Evolutionary conservation across 2,329 filamentous ascomycete genomes (phyloP).

Genomic region (Incumbomyces delicatus): DNA sequence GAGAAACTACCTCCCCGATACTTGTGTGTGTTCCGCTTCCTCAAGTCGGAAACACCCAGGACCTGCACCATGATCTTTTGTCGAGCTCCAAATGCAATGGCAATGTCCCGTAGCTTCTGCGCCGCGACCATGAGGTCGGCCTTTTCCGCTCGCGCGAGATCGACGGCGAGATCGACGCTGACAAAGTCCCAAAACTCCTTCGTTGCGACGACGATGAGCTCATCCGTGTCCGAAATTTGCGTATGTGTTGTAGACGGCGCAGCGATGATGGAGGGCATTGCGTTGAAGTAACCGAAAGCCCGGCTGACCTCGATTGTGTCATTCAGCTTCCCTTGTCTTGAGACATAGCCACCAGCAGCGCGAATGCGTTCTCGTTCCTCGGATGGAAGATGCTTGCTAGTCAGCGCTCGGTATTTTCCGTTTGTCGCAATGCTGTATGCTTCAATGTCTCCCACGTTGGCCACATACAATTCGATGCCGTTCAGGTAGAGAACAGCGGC

Average conservation of each 20-base stretch:
- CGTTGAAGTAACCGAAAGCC: conserved; percentile 86
- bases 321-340: conserved; percentile 85
- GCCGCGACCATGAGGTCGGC: conserved; percentile 88
- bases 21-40: conserved; percentile 69
- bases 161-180: conserved; percentile 78
- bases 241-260: conserved; percentile 74
- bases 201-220: conserved; percentile 85
- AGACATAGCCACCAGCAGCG: conserved; percentile 91
- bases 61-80: conserved; percentile 99
- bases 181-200: conserved; percentile 93
- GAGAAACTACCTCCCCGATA: conserved; percentile 75
- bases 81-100: conserved; percentile 87
- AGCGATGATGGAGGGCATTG: conserved; percentile 88
- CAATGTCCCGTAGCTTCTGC: conserved; percentile 86
- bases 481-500: conserved; percentile 87
- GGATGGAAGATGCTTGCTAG: conserved; percentile 85
- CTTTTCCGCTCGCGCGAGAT: conserved; percentile 78
- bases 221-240: conserved; percentile 75
- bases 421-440: conserved; percentile 91
- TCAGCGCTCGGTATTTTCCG: conserved; percentile 72
- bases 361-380: conserved; percentile 87
- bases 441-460: conserved; percentile 91
- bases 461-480: conserved; percentile 82
- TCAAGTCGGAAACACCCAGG: conserved; percentile 82
- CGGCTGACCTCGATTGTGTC: conserved; percentile 84